phyloP scores from a whole-genome alignment of 257 asterid species.

The Solanum etuberosum region DNA sequence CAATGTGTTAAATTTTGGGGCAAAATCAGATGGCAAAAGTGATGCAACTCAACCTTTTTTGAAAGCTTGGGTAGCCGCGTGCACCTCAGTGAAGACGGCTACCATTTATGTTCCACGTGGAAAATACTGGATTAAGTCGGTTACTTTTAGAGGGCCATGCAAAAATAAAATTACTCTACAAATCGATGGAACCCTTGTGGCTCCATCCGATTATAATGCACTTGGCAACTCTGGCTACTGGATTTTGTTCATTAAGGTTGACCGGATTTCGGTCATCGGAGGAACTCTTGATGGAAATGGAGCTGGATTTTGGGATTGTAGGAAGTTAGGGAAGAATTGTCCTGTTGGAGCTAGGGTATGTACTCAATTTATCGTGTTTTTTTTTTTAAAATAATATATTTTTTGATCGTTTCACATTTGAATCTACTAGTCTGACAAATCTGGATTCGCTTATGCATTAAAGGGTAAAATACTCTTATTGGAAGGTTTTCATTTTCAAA shows the following conservation, averaged over 20 bases:
- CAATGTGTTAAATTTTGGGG: conserved; percentile 39
- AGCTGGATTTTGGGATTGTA: conserved; percentile 44
- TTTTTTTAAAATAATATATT: too few species aligned
- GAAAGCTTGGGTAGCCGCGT: conserved; percentile 38
- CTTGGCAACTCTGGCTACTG: conserved; percentile 37
- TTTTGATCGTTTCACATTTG: too few species aligned
- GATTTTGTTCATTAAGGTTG: conserved; percentile 43
- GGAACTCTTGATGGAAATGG: conserved; percentile 51
- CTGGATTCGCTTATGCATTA: not conserved
- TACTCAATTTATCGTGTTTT: not conserved
- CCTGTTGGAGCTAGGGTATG: conserved; percentile 61
- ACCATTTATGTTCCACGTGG: conserved; percentile 27
- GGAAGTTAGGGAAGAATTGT: conserved; percentile 34
- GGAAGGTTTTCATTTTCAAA: not conserved
- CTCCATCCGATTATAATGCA: conserved; percentile 32
- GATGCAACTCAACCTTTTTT: conserved; percentile 41
- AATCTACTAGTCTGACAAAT: too few species aligned
- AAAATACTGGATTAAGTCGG: conserved; percentile 14
- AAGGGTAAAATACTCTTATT: not conserved
- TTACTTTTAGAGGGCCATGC: conserved; percentile 52
- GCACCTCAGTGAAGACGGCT: conserved; percentile 8
- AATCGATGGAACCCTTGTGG: conserved; percentile 47
- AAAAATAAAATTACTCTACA: conserved; percentile 20
- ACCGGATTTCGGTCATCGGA: conserved; percentile 30
- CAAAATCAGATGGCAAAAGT: conserved; percentile 32